phyloP scores from a whole-genome alignment of 192 early-diverging fungal genomes.

The Coemansia asiatica region DNA sequence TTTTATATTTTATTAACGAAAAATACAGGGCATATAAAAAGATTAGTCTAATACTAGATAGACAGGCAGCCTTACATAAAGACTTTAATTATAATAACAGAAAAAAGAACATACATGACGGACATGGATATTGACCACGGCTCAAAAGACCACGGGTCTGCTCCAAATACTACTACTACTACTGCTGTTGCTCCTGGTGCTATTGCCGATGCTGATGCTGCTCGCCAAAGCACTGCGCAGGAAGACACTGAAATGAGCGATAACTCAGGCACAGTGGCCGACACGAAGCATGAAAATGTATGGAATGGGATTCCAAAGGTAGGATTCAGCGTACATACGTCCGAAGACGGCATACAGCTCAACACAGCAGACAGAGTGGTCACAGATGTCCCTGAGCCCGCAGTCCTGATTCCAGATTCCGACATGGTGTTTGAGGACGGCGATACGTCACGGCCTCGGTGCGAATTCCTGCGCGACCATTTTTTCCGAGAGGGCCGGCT shows the following conservation, averaged over 20 bases:
- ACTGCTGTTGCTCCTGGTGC: too few relatives aligned
- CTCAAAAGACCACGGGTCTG: not conserved
- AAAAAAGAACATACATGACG: slow-evolving; percentile 2
- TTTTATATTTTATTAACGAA: too few relatives aligned
- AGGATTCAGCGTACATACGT: slow-evolving; percentile 77
- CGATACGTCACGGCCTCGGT: slow-evolving; percentile 72
- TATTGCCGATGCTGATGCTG: too few relatives aligned
- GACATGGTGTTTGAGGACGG: slow-evolving; percentile 68
- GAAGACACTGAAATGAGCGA: slow-evolving; percentile 14
- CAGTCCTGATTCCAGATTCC: slow-evolving; percentile 55
- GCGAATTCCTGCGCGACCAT: slow-evolving; percentile 83
- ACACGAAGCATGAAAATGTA: not conserved
- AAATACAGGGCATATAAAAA: not conserved
- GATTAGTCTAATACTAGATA: not conserved
- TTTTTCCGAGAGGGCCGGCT: slow-evolving; percentile 92
- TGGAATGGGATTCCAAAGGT: slow-evolving; percentile 55
- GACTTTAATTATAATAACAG: not conserved
- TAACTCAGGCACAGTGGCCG: not conserved
- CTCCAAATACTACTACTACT: too few relatives aligned
- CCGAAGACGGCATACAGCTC: slow-evolving; percentile 72
- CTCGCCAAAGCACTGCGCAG: not conserved
- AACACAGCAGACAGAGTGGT: slow-evolving; percentile 65
- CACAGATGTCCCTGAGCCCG: slow-evolving; percentile 59
- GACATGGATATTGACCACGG: slow-evolving; percentile 15
- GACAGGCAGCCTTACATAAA: not conserved